phyloP scores from a whole-genome alignment of 495 filamentous ascomycete species.

The Durotheca rogersii region DNA sequence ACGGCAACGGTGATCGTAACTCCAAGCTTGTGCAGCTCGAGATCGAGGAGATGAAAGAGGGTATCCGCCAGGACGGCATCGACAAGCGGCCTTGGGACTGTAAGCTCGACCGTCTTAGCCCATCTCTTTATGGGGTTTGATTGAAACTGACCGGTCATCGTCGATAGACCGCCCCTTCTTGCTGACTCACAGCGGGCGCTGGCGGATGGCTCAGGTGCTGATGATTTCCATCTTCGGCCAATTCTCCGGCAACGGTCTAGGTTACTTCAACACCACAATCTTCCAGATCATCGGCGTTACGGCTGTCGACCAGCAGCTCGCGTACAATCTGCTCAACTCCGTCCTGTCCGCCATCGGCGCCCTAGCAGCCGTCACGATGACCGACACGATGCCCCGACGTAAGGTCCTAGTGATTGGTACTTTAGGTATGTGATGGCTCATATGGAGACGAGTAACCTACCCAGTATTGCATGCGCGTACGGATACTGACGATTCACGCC shows the following conservation, averaged over 20 bases:
- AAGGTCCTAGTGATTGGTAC: constrained; percentile 47
- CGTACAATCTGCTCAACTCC: constrained; percentile 50
- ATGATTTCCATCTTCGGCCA: constrained; percentile 57
- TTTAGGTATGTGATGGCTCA: constrained; percentile 26
- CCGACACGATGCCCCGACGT: constrained; percentile 49
- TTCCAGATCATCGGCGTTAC: constrained; percentile 38
- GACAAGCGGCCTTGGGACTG: constrained; percentile 53
- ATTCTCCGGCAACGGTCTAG: constrained; percentile 49
- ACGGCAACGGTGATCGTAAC: constrained; percentile 56
- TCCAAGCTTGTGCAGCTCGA: constrained; percentile 57
- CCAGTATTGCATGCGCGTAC: neutral
- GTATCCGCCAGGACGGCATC: constrained; percentile 55
- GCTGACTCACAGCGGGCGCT: constrained; percentile 47
- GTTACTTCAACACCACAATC: constrained; percentile 37
- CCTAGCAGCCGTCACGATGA: constrained; percentile 42
- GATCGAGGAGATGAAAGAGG: constrained; percentile 60
- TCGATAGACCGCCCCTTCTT: constrained; percentile 45
- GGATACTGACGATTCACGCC: constrained; percentile 1
- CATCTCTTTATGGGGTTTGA: too few relatives aligned
- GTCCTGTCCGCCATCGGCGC: constrained; percentile 48
- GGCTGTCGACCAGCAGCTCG: constrained; percentile 42
- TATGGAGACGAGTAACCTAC: neutral
- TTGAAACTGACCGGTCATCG: constrained; percentile 4
- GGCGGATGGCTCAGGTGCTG: constrained; percentile 49
- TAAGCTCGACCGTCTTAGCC: constrained; percentile 30